Evolutionary conservation across 495 filamentous ascomycete genomes (phyloP).

Genomic region (Neurospora sp.): DNA sequence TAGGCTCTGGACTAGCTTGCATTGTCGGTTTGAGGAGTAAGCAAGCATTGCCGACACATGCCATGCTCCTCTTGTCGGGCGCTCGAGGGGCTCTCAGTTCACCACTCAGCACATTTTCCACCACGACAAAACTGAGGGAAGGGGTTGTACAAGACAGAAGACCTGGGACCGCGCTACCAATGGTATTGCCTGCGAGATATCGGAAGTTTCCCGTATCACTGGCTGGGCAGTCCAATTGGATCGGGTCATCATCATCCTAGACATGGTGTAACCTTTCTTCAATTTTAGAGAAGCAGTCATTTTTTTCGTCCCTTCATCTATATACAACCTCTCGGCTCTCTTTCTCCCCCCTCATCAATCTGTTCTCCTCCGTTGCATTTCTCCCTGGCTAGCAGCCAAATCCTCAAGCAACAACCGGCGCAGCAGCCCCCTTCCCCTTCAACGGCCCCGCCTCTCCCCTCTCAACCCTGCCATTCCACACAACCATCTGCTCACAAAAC

Average conservation of each 20-base stretch:
- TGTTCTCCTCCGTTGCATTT: not conserved
- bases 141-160: not conserved
- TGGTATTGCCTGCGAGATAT: not conserved
- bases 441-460: not conserved
- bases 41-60: not conserved
- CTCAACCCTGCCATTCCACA: constrained; percentile 33
- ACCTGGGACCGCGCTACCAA: not conserved
- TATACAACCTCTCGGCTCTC: not conserved
- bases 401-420: not conserved
- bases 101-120: not conserved
- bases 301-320: not conserved
- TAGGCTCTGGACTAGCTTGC: not conserved
- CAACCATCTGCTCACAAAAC: constrained; percentile 38
- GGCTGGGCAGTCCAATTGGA: not conserved
- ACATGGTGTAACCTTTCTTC: not conserved
- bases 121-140: not conserved
- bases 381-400: not conserved
- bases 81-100: not conserved
- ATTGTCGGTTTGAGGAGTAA: not conserved
- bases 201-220: not conserved
- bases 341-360: not conserved
- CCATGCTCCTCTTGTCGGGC: not conserved
- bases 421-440: not conserved
- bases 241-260: not conserved
- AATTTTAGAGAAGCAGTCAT: too few species aligned